Evolutionary conservation across 371 early-diverging fungal genomes (phyloP).

Genomic region (Catenaria anguillulae): DNA sequence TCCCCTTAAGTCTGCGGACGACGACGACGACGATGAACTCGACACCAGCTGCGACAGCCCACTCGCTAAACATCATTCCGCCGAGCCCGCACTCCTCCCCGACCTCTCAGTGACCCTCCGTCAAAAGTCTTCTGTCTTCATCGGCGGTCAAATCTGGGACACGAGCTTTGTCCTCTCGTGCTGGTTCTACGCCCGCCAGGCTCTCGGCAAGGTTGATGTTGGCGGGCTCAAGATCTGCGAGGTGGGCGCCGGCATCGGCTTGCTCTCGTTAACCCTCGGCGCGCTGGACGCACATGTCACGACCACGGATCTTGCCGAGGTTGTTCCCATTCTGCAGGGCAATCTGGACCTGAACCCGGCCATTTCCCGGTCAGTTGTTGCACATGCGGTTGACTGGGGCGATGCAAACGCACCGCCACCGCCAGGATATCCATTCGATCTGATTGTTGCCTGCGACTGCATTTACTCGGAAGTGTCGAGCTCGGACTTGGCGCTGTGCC

Average conservation of each 20-base stretch:
- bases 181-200: not conserved
- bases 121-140: constrained; percentile 13
- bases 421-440: constrained; percentile 26
- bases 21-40: constrained; percentile 17
- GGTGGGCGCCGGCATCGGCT: constrained; percentile 32
- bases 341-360: constrained; percentile 29
- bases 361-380: constrained; percentile 8
- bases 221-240: constrained; percentile 11
- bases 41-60: constrained; percentile 26
- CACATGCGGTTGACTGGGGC: constrained; percentile 30
- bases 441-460: constrained; percentile 34
- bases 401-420: constrained; percentile 7
- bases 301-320: constrained; percentile 29
- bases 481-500: constrained; percentile 27
- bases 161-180: constrained; percentile 23
- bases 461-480: constrained; percentile 40
- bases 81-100: too few relatives aligned
- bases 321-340: constrained; percentile 24
- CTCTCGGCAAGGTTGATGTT: not conserved
- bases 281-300: constrained; percentile 27
- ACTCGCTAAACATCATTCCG: constrained; percentile 17
- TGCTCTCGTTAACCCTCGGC: constrained; percentile 31
- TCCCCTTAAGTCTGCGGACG: not conserved
- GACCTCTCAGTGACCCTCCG: constrained; percentile 28
- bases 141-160: constrained; percentile 24